Percentiles rank a stretch among this genome's conserved stretches.
phyloP scores from a whole-genome alignment of 805 yeast genomes.

The Saccharomycopsis lassenensis region DNA sequence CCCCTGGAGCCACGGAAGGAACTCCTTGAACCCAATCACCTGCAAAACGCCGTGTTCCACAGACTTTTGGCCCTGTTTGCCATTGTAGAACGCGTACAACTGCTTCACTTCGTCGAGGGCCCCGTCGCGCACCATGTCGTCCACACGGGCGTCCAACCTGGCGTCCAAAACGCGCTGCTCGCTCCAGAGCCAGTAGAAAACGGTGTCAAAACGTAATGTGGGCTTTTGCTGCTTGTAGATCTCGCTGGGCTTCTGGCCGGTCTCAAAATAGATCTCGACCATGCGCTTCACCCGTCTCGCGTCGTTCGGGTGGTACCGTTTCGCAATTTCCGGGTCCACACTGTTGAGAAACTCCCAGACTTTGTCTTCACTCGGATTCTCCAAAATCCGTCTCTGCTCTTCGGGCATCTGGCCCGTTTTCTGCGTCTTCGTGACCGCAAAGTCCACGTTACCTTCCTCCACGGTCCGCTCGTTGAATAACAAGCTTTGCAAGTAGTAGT shows the following conservation, averaged over 20 bases:
- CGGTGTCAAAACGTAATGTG: conserved; percentile 44
- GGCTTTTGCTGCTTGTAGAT: conserved; percentile 56
- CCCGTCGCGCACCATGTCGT: conserved; percentile 65
- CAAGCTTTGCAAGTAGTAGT: conserved; percentile 76
- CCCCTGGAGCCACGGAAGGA: conserved; percentile 52
- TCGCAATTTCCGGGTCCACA: conserved; percentile 62
- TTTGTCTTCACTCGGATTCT: conserved; percentile 30
- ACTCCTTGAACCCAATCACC: conserved; percentile 88
- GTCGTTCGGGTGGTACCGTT: conserved; percentile 89
- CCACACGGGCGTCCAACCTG: conserved; percentile 72
- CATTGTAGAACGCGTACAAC: conserved; percentile 37
- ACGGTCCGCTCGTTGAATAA: conserved; percentile 62
- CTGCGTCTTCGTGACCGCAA: conserved; percentile 4
- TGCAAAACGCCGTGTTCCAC: conserved; percentile 87
- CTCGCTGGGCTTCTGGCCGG: conserved; percentile 60
- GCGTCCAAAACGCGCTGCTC: conserved; percentile 43
- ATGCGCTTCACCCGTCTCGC: conserved; percentile 68
- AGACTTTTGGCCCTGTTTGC: conserved; percentile 20
- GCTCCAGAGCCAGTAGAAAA: conserved; percentile 78
- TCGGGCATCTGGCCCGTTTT: conserved; percentile 20
- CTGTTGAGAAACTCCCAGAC: conserved; percentile 37
- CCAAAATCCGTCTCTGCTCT: conserved; percentile 35
- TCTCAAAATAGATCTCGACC: conserved; percentile 61
- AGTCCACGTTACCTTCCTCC: conserved; percentile 23
- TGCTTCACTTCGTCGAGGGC: conserved; percentile 59